A percentile compares a stretch with the other conserved stretches of the same genome.
phyloP scores from a whole-genome alignment of 1,139 yeast species.

The Petasospora fabianii region DNA sequence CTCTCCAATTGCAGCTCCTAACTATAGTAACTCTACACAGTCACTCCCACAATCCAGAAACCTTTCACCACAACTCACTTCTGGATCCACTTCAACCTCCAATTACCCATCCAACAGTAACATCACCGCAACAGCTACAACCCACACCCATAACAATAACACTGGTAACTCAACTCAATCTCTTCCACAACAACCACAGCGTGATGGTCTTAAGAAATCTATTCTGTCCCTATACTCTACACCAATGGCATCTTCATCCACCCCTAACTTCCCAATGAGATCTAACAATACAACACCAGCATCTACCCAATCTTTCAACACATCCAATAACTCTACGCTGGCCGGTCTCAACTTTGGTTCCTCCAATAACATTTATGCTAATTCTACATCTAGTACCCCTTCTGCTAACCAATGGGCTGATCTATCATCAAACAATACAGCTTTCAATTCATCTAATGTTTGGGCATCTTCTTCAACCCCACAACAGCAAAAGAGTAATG shows the following conservation, averaged over 20 bases:
- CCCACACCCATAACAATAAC: constrained; percentile 16
- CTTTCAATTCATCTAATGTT: constrained; percentile 15
- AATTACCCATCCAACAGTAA: constrained; percentile 7
- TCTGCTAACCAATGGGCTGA: too few relatives aligned
- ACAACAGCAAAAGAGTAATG: constrained; percentile 22
- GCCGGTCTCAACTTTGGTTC: constrained; percentile 16
- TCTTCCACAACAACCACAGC: too few relatives aligned
- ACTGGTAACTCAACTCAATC: too few relatives aligned
- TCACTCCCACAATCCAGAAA: constrained; percentile 6
- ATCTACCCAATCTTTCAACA: background rate
- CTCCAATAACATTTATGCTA: too few relatives aligned
- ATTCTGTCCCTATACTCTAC: constrained; percentile 85
- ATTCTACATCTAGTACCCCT: too few relatives aligned
- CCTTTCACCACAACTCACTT: constrained; percentile 2
- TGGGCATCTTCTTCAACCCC: constrained; percentile 16
- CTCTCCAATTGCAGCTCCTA: constrained; percentile 23
- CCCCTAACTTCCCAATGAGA: constrained; percentile 28
- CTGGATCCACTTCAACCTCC: constrained; percentile 10
- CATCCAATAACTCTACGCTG: constrained; percentile 5
- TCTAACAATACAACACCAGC: constrained; percentile 3
- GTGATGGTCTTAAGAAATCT: constrained; percentile 74
- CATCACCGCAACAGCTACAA: constrained; percentile 17
- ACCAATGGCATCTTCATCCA: constrained; percentile 43
- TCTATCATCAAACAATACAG: too few relatives aligned
- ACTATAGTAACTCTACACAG: constrained; percentile 5